Evolutionary conservation across 2,329 filamentous ascomycete genomes (phyloP), one percentile per base, ranked within the genome.

Genomic region (Zelopaecilomyces penicillatus): DNA sequence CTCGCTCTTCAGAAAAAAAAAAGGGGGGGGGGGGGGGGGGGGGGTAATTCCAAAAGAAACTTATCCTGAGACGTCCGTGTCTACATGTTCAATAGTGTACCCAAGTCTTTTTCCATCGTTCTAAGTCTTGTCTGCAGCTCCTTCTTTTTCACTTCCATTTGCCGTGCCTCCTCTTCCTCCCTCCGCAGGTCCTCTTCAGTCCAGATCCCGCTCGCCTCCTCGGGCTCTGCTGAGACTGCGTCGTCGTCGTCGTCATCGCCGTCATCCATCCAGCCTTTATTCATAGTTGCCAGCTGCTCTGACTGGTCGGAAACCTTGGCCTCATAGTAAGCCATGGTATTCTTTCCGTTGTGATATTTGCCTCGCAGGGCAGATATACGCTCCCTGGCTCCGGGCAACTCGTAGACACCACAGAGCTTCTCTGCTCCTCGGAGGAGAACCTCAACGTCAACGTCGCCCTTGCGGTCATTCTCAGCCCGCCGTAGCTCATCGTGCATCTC

Each of bases 321-420:
- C 66, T 97, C 90, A 56, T 95, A 89, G 54, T 87, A 85, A 8
- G 76, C 78, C 56, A 93, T 72, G 26, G 89, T 95, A 39, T 80
- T 80, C 30, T 74, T 74, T 47, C 93, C 76, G 55, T 87, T 75
- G 34, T 78, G 73, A 62, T 91, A 78, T 56, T 87, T 82, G 43
- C 77, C 75, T 48, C 89, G 75, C 57, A 95, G 73, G 35, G 74
- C 72, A 0, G 80, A 71, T 52, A 97, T 94, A 50, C 82, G 78
- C 57, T 95, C 87, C 11, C 76, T 64, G 4, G 87, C 87, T 4
- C 89, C 90, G 0, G 85, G 77, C 29, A 95, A 75, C 31, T 87
- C 84, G 60, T 96, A 97, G 29, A 96, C 90, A 37, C 77, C 77
- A 54, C 89, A 90, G 30, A 97, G 75, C 70, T 89, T 95, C 70